Base-by-base conservation (phyloP, 331 rosid genomes). In the Malus hybrid region DNA sequence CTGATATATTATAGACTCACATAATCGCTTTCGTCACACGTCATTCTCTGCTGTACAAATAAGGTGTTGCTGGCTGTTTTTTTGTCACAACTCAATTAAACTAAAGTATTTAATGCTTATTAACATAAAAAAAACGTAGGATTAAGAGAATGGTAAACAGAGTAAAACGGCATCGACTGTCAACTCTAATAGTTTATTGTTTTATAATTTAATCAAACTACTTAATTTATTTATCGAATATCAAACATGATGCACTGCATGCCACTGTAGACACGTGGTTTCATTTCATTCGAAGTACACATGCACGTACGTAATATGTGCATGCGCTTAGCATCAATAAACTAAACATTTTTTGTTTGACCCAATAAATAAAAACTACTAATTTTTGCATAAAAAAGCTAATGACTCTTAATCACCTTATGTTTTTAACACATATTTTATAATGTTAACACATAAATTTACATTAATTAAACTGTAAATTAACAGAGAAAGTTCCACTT, bases 241-340 rank as follows among this genome's bases (percentile, higher is more conserved):
- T 19, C 12, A 33, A 22, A 71, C 65, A 10, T 27, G 33, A 3
- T 57, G 62, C 22, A 68, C 10, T 77, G 79, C 85, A 72, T 75
- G 78, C 54, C 36, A 36, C 87, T 71, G 46, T 28, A 68, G 79
- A 57, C 84, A 84, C 85, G 82, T 74, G 80, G 60, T 56, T 65
- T 27, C 76, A 61, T 73, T 66, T 72, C 22, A 75, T 78, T 84
- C 65, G 79, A 71, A 72, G 81, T 74, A 83, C 85, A 76, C 68
- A 67, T 71, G 67, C 75, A 72, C 54, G 86, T 79, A 85, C 86
- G 69, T 50, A 57, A 76, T 29, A 50, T 15, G 55, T 76, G 56
- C 85, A 72, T 59, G 71, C 27, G 13, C 19, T 50, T 65, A 63
- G 79, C 22, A 11, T 48, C 6, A 22, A 42, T 42, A 27, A 19